Conservation (phyloP, 768 basidiomycete genomes). For the Fistulinella prunicolor region DNA sequence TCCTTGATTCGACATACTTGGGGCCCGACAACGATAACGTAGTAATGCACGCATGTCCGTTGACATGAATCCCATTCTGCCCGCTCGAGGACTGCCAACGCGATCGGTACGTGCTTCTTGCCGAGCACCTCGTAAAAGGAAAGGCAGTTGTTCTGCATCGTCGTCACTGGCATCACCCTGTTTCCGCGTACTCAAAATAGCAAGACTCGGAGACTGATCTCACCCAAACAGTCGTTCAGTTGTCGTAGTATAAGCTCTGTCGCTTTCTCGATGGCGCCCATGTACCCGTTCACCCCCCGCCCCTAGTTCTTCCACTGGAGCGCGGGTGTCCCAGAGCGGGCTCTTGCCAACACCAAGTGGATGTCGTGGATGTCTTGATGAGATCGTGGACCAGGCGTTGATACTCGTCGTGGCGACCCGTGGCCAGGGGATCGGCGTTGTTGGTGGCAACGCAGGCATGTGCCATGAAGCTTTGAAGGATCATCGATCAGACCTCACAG, state of each 20-base stretch:
- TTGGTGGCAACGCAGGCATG: slow-evolving; percentile 27
- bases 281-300: slow-evolving; percentile 14
- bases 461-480: too few species aligned
- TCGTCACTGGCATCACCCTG: slow-evolving; percentile 27
- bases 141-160: slow-evolving; percentile 29
- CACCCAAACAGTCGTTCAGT: slow-evolving; percentile 25
- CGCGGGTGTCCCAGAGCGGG: slow-evolving; percentile 35
- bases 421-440: slow-evolving; percentile 13
- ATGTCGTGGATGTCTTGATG: slow-evolving; percentile 30
- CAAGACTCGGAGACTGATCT: slow-evolving; percentile 31
- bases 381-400: slow-evolving; percentile 25
- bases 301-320: slow-evolving; percentile 29
- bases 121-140: slow-evolving; percentile 42
- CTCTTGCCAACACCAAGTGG: slow-evolving; percentile 39
- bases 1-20: slow-evolving; percentile 20
- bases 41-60: slow-evolving; percentile 32
- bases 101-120: slow-evolving; percentile 35
- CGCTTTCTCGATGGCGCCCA: slow-evolving; percentile 28
- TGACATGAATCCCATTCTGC: slow-evolving; percentile 19
- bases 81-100: slow-evolving; percentile 37
- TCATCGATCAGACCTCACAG: too few species aligned
- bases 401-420: slow-evolving; percentile 21
- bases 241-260: slow-evolving; percentile 29
- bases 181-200: slow-evolving; percentile 34
- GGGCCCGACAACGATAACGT: slow-evolving; percentile 17